Evolutionary conservation across 2,329 filamentous ascomycete genomes (phyloP), one percentile per base, ranked within the genome.

Genomic region (Tolypocladium amazonense): DNA sequence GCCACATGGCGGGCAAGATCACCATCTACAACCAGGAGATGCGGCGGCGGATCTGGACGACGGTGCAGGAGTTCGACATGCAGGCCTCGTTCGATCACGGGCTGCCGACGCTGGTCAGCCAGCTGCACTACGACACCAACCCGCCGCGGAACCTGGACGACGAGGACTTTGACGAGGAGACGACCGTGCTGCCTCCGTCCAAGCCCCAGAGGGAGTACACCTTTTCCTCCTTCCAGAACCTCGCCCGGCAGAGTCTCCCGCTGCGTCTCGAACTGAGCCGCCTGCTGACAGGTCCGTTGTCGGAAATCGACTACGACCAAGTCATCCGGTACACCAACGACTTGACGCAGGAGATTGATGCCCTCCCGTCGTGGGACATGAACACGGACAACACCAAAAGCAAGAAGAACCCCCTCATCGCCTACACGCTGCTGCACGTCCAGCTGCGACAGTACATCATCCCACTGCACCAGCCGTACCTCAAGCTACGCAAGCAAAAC

Each of bases 371-470:
- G 0, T 86, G 83, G 83, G 73, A 71, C 37, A 73, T 74, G 63
- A 73, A 75, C 58, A 62, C 65, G 37, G 69, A 73, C 45, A 72
- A 73, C 56, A 68, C 65, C 38, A 71, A 70, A 57, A 71, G 72
- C 39, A 75, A 76, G 54, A 83, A 82, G 66, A 82, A 82, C 58
- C 82, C 82, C 0, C 73, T 84, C 9, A 77, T 85, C 54, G 81
- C 82, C 23, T 83, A 85, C 68, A 84, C 83, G 0, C 70, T 86
- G 25, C 72, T 86, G 15, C 83, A 85, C 67, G 79, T 86, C 58
- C 82, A 86, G 65, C 75, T 86, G 57, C 75, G 81, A 37, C 82
- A 85, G 66, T 86, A 84, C 70, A 84, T 86, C 60, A 81, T 86
- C 62, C 81, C 82, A 1, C 73, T 86, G 8, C 82, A 85, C 65